A percentile compares a stretch with the other conserved stretches of the same genome.
Conservation (phyloP, 1,284 basidiomycete species). For the Pseudozyma flocculosa region DNA sequence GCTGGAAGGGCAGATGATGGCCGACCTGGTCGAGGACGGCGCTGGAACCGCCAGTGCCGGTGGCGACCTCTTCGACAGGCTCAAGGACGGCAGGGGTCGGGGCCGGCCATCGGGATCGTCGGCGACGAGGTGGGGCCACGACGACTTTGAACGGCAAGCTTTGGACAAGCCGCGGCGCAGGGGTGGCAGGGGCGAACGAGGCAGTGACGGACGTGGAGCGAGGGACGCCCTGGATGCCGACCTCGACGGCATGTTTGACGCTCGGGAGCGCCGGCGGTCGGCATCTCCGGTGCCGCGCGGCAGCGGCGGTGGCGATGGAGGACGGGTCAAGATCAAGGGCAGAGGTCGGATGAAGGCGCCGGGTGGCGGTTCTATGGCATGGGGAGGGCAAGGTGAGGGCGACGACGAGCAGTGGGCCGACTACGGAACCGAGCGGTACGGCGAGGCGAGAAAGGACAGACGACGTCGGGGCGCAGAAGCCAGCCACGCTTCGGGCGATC, state of each 20-base stretch:
- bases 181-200: background rate
- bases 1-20: conserved; percentile 24
- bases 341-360: conserved; percentile 38
- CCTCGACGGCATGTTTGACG: conserved; percentile 10
- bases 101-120: conserved; percentile 1
- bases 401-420: background rate
- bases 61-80: conserved; percentile 15
- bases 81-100: conserved; percentile 1
- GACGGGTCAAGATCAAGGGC: conserved; percentile 23
- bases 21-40: conserved; percentile 12
- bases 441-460: background rate
- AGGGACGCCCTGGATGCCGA: conserved; percentile 34
- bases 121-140: conserved; percentile 16
- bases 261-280: conserved; percentile 18
- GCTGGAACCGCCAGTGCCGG: background rate
- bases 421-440: background rate
- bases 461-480: background rate
- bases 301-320: background rate
- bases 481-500: background rate
- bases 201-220: background rate
- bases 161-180: background rate
- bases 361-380: background rate
- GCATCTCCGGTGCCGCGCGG: conserved; percentile 17
- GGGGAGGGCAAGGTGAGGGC: background rate
- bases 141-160: conserved; percentile 11